phyloP scores from a whole-genome alignment of 768 basidiomycete species.

The Pluteus cervinus region DNA sequence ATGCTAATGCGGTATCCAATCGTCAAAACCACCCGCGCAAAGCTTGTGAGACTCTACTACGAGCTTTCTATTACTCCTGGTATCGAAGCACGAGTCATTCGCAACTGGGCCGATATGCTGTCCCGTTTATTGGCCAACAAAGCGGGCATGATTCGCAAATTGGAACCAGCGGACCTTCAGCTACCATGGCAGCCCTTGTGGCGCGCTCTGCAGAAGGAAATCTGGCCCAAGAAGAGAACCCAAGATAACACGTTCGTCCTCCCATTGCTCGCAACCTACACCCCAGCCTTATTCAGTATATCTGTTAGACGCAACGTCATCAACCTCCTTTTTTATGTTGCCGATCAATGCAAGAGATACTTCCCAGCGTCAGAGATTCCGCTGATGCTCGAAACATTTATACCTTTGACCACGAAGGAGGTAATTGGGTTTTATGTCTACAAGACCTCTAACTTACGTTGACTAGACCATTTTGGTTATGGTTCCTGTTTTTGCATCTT shows the following conservation, averaged over 20 bases:
- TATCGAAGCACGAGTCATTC: conserved; percentile 62
- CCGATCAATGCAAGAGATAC: conserved; percentile 68
- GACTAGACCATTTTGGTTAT: conserved; percentile 61
- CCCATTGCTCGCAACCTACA: conserved; percentile 2
- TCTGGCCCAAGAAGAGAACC: conserved; percentile 65
- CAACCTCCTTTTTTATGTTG: conserved; percentile 69
- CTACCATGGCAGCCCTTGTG: conserved; percentile 77
- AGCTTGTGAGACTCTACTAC: conserved; percentile 71
- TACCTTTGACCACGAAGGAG: conserved; percentile 66
- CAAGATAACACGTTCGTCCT: conserved; percentile 50
- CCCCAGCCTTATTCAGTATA: neutral
- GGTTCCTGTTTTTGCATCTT: conserved; percentile 70
- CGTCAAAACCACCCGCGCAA: conserved; percentile 58
- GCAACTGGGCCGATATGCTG: conserved; percentile 77
- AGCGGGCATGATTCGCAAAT: conserved; percentile 56
- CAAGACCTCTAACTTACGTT: neutral
- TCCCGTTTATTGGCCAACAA: conserved; percentile 64
- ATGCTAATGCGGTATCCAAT: conserved; percentile 78
- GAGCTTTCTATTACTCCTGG: conserved; percentile 75
- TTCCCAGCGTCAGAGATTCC: conserved; percentile 60
- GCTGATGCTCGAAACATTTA: conserved; percentile 63
- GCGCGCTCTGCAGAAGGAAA: conserved; percentile 63
- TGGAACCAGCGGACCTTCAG: conserved; percentile 60
- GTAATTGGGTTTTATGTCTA: conserved; percentile 34
- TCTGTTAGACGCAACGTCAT: conserved; percentile 51